A percentile compares a stretch with the other conserved stretches of the same genome.
phyloP scores from a whole-genome alignment of 2,329 filamentous ascomycete genomes.

The Daldinia sp. region DNA sequence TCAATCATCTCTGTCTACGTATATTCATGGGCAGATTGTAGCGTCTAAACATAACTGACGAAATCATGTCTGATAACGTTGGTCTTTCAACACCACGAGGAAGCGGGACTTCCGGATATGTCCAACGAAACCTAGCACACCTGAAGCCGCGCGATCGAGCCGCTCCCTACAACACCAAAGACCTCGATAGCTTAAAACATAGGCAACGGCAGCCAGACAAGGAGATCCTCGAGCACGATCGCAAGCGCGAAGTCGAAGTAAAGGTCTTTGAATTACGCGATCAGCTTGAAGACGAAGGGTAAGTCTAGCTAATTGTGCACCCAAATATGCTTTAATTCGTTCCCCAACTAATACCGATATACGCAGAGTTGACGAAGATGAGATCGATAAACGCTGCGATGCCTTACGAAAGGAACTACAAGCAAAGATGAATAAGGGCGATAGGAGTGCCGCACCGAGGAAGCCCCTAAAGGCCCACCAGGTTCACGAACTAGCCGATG shows the following conservation, averaged over 20 bases:
- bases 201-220: constrained; percentile 87
- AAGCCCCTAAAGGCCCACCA: constrained; percentile 87
- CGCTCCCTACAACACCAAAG: constrained; percentile 78
- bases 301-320: constrained; percentile 47
- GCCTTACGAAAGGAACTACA: constrained; percentile 73
- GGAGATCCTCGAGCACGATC: constrained; percentile 93
- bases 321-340: not conserved
- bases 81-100: constrained; percentile 94
- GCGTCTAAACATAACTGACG: not conserved
- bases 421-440: constrained; percentile 63
- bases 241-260: constrained; percentile 90
- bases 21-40: constrained; percentile 1
- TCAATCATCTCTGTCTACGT: not conserved
- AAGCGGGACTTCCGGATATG: constrained; percentile 96
- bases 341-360: constrained; percentile 32
- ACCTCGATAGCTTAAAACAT: constrained; percentile 77
- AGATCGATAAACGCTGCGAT: constrained; percentile 84
- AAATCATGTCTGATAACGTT: constrained; percentile 92
- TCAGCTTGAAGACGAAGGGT: constrained; percentile 90
- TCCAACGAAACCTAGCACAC: constrained; percentile 93
- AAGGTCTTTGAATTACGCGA: constrained; percentile 93
- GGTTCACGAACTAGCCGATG: constrained; percentile 94
- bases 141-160: constrained; percentile 84
- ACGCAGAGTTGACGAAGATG: constrained; percentile 81
- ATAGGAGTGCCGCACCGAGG: constrained; percentile 55